Evolutionary conservation across 495 filamentous ascomycete genomes (phyloP), one percentile per base, ranked within the genome.

Genomic region (Oleoguttula mirabilis): DNA sequence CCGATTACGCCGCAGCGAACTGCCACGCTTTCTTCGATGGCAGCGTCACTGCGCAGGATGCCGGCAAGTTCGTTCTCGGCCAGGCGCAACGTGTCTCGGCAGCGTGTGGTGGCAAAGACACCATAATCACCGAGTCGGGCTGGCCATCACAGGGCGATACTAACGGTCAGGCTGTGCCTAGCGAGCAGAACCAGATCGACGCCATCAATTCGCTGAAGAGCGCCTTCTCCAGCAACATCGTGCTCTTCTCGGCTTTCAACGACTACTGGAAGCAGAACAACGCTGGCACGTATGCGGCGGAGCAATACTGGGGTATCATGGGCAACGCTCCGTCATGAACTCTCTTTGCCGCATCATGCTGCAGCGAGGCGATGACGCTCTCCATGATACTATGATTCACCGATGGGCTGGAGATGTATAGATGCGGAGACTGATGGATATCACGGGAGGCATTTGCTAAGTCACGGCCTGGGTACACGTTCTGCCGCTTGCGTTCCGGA

Each of bases 1-100:
- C 77, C 5, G 86, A 92, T 50, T 84, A 80, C 60, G 83, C 77
- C 51, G 80, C 85, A 1, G 73, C 79, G 27, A 94, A 94, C 54
- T 69, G 73, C 45, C 87, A 94, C 55, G 72, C 85, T 10, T 94
- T 87, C 67, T 94, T 93, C 57, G 80, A 88, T 47, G 61, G 66
- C 2, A 70, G 67, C 8, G 67, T 72, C 21, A 54, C 45, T 5
- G 64, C 86, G 4, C 55, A 61, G 1, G 56, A 65, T 21, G 73
- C 86, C 5, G 87, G 85, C 10, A 42, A 60, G 3, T 93, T 82
- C 52, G 70, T 82, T 3, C 47, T 59, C 4, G 56, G 60, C 21
- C 68, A 75, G 49, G 66, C 67, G 15, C 58, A 62, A 15, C 64
- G 65, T 21, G 70, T 93, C 28, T 61, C 62, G 12, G 55, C 64